Conservation (phyloP, 306 rosid genomes). For the Quercus agrifolia region DNA sequence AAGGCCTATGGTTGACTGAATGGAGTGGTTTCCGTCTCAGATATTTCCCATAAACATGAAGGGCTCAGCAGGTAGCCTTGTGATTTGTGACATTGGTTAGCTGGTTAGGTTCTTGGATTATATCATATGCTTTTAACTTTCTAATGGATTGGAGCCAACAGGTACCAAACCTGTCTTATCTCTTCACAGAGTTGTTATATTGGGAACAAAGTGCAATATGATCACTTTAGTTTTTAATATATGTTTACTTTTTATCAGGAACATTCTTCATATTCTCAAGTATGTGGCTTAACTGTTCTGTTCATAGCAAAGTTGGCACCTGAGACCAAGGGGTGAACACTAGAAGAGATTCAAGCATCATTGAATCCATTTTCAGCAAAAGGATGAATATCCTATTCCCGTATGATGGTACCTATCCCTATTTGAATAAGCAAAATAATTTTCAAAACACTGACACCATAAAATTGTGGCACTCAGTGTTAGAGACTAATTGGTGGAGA, state of each 20-base stretch:
- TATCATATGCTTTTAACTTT: neutral
- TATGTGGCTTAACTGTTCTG: constrained; percentile 52
- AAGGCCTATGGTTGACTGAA: no score
- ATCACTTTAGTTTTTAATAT: no score
- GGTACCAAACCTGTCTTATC: neutral
- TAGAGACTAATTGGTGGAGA: neutral
- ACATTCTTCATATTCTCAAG: constrained; percentile 57
- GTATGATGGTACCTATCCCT: no score
- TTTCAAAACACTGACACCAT: no score
- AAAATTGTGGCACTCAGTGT: no score
- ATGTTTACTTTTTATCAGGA: constrained; percentile 31
- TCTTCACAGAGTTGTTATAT: no score
- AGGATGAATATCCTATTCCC: no score
- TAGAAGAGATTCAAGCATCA: constrained; percentile 76
- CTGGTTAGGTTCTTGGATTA: neutral
- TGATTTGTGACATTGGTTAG: neutral
- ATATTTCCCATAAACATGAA: constrained; percentile 10
- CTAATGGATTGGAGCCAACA: neutral
- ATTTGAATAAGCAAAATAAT: no score
- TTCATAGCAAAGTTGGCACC: constrained; percentile 68
- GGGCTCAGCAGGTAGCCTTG: neutral
- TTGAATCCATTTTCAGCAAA: constrained; percentile 6
- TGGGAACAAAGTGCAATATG: no score
- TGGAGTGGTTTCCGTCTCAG: neutral
- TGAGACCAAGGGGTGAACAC: constrained; percentile 73